Base-by-base conservation (phyloP, 441 rosid species). In the Gossypium laxum region DNA sequence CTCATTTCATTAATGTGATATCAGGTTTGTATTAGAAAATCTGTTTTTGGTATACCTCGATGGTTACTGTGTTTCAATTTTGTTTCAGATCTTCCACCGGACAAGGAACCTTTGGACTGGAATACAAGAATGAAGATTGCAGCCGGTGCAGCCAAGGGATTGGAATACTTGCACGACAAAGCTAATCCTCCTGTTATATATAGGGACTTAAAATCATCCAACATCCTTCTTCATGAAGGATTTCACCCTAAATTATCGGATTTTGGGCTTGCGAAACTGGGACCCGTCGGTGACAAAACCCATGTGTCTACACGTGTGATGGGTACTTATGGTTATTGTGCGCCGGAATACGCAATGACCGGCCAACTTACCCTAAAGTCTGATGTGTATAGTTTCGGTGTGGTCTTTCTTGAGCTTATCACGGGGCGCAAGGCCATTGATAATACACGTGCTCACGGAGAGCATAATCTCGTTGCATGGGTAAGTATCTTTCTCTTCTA, bases 311-410 rank as follows among this genome's bases (percentile, higher is more conserved):
- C 98, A 5, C 95, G 98, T 52, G 98, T 93, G 67, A 93, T 93
- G 98, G 98, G 98, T 10, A 93, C 98, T 34, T 91, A 93, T 62
- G 98, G 97, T 72, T 93, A 93, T 67, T 93, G 98, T 85, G 98
- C 98, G 24, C 98, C 98, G 0, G 98, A 93, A 71, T 93, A 93
- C 72, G 98, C 98, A 14, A 93, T 93, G 98, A 93, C 98, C 0
- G 98, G 98, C 32, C 98, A 93, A 48, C 93, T 93, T 43, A 93
- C 98, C 38, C 76, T 91, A 24, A 93, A 93, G 74, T 93, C 98
- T 0, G 98, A 93, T 82, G 98, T 93, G 54, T 93, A 93, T 74
- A 93, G 98, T 79, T 93, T 93, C 76, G 97, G 98, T 68, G 98
- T 93, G 58, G 98, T 93, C 75, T 91, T 93, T 86, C 93, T 93